Evolutionary conservation across 164 flowering plant genomes (phyloP), one percentile per base, ranked within the genome.

Genomic region (Macadamia tetraphylla): DNA sequence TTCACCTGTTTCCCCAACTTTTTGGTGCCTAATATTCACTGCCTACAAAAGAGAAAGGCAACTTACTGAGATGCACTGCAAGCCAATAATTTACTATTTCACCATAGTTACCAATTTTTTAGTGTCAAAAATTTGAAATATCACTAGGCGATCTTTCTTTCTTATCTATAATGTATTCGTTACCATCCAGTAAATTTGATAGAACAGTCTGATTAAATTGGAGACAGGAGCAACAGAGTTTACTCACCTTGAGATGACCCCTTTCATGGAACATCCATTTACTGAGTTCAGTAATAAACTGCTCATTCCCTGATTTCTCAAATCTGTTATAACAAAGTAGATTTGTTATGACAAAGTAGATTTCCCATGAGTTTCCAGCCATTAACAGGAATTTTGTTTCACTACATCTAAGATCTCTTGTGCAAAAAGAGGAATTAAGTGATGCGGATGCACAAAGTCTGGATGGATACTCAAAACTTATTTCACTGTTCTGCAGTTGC

Each of bases 261-360:
- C 96, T 92, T 80, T 92, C 99, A 70, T 92, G 98, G 92, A 95
- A 95, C 65, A 95, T 82, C 99, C 99, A 95, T 84, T 87, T 95
- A 91, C 97, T 92, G 62, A 91, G 78, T 81, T 92, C 99, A 75
- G 88, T 85, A 58, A 79, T 75, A 81, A 95, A 91, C 74, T 92
- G 99, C 78, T 95, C 91, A 75, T 95, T 95, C 1, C 98, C 99
- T 73, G 96, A 87, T 81, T 87, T 92, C 58, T 77, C 89, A 72
- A 85, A 82, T 72, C 99, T 94, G 94, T 35, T 48, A 69, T 48
- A 74, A 77, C 58, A 77, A 66, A 29, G 11, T 30, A 67, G 66
- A 23, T 49, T 35, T 29, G n/a, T 44, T 48, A 23, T 74, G 52
- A 74, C 23, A 23, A 66, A 29, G 11, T 30, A 67, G 66, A 23